phyloP scores from a whole-genome alignment of 148 eudicot species.

The Rhododendron kiyosumense region DNA sequence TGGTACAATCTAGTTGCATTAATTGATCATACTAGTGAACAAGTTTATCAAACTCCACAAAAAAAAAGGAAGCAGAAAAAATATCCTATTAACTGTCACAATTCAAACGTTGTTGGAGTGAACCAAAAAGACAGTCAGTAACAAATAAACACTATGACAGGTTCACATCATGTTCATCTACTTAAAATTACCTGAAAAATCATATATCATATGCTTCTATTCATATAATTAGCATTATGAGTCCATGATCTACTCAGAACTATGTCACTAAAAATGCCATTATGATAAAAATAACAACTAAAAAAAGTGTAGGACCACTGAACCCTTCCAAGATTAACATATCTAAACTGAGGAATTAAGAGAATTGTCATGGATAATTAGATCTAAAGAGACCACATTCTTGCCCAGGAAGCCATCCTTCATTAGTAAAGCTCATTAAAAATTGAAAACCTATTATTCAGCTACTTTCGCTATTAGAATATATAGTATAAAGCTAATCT shows the following conservation, averaged over 20 bases:
- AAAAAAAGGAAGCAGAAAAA: not conserved
- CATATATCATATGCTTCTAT: not conserved
- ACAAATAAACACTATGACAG: not conserved
- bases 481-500: not conserved
- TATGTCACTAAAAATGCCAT: not conserved
- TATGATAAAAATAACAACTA: not conserved
- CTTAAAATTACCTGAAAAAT: not conserved
- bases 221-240: not conserved
- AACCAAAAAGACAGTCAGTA: not conserved
- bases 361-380: not conserved
- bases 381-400: not conserved
- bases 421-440: not conserved
- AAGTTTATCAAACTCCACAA: not conserved
- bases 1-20: not conserved
- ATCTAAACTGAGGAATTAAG: not conserved
- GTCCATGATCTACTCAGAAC: not conserved
- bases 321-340: not conserved
- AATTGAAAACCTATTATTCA: not conserved
- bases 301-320: not conserved
- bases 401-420: constrained; percentile 4
- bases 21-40: not conserved
- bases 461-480: not conserved
- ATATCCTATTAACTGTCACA: not conserved
- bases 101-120: not conserved
- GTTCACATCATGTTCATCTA: not conserved